Conservation (phyloP, 2,329 filamentous ascomycete species). For the Microcyclosporella mali region DNA sequence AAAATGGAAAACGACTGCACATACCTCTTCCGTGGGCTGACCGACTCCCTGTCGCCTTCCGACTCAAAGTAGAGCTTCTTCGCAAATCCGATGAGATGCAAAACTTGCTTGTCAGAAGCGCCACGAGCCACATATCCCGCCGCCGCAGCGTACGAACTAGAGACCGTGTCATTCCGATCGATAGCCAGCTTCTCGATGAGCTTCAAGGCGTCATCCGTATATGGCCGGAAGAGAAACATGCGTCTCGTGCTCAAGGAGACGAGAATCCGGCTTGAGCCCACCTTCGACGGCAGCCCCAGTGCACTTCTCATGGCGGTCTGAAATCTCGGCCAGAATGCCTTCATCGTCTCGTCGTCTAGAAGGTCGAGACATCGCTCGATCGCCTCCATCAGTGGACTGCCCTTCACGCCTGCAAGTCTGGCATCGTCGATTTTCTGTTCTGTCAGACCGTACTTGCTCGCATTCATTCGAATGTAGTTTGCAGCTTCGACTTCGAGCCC, state of each 20-base stretch:
- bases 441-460: conserved; percentile 74
- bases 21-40: conserved; percentile 22
- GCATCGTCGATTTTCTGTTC: conserved; percentile 86
- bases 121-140: conserved; percentile 74
- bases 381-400: conserved; percentile 84
- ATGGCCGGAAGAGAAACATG: conserved; percentile 64
- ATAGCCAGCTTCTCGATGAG: conserved; percentile 74
- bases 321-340: conserved; percentile 62
- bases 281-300: conserved; percentile 87
- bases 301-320: conserved; percentile 76
- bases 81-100: conserved; percentile 49
- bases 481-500: conserved; percentile 82
- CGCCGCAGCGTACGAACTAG: conserved; percentile 77
- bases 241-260: conserved; percentile 79
- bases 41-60: conserved; percentile 59
- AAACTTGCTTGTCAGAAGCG: conserved; percentile 53
- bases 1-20: not conserved
- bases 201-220: conserved; percentile 69
- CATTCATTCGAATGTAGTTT: conserved; percentile 89
- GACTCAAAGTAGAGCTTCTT: conserved; percentile 72
- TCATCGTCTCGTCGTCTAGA: conserved; percentile 72
- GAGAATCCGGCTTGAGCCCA: conserved; percentile 80
- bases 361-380: conserved; percentile 84
- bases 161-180: conserved; percentile 91
- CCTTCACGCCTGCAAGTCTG: conserved; percentile 71